phyloP scores from a whole-genome alignment of 768 basidiomycete species.

The Russula dissimulans region DNA sequence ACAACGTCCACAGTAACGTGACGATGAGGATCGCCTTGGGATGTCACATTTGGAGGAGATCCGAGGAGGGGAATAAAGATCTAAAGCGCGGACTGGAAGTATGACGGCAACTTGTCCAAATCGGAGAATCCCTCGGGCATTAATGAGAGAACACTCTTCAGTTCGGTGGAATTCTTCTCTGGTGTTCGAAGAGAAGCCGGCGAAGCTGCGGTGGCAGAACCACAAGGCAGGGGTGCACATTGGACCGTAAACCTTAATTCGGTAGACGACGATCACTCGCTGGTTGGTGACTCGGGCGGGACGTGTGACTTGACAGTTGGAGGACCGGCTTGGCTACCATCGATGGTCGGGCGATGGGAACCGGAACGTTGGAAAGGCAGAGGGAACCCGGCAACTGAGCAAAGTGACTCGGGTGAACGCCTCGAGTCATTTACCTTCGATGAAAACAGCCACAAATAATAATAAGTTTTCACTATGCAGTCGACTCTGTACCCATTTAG shows the following conservation, averaged over 20 bases:
- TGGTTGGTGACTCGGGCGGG: too few species aligned
- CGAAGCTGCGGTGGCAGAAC: neutral
- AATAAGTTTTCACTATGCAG: too few species aligned
- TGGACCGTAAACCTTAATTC: too few species aligned
- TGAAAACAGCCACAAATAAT: too few species aligned
- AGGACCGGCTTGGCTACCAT: neutral
- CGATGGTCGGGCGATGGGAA: neutral
- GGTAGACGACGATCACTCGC: too few species aligned
- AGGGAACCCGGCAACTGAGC: too few species aligned
- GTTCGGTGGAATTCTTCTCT: neutral
- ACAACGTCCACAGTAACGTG: too few species aligned
- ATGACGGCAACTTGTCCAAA: too few species aligned
- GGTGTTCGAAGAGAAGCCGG: conserved; percentile 7
- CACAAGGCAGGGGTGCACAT: too few species aligned
- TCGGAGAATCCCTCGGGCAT: neutral
- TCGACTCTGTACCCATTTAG: too few species aligned
- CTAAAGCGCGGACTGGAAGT: neutral
- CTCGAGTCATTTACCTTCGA: too few species aligned
- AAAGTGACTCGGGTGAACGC: conserved; percentile 7
- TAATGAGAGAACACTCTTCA: neutral
- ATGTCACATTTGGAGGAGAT: neutral
- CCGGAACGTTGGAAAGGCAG: too few species aligned
- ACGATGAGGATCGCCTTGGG: conserved; percentile 12
- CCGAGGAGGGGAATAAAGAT: neutral
- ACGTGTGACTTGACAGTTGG: neutral